These are phyloP conservation scores for Euptelea pleiosperma DNA, from an alignment of 164 flowering plant genomes.

Conservation along the genomic window DNA sequence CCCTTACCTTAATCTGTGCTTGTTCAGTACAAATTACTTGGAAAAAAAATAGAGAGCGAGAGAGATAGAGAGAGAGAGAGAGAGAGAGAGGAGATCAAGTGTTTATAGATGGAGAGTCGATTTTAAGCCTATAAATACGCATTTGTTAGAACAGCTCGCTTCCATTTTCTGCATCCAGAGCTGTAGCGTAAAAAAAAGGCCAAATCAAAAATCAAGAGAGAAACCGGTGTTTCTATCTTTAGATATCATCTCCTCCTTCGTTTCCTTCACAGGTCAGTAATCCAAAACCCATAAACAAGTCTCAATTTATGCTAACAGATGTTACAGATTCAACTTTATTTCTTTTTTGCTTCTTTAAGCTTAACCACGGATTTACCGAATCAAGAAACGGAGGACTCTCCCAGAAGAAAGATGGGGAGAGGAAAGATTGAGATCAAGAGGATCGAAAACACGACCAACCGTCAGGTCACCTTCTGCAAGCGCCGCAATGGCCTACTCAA, in stretches of 20 bases:
- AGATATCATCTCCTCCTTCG: background rate
- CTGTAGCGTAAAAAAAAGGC: background rate
- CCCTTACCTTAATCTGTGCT: too few species aligned
- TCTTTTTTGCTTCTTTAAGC: constrained; percentile 10
- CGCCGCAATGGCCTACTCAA: constrained; percentile 31
- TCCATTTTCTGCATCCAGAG: constrained; percentile 11
- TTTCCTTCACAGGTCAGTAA: background rate
- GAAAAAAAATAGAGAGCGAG: too few species aligned
- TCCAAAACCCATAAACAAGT: background rate
- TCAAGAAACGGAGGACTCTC: constrained; percentile 11
- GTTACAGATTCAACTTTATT: background rate
- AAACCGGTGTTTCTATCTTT: background rate
- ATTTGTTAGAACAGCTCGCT: constrained; percentile 11
- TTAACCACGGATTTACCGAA: constrained; percentile 9
- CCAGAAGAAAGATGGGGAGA: constrained; percentile 23
- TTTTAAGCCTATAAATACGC: constrained; percentile 21
- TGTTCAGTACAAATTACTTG: too few species aligned
- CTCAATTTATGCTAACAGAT: background rate
- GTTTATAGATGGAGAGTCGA: constrained; percentile 31
- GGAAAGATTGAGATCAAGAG: constrained; percentile 34
- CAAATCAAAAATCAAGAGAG: background rate
- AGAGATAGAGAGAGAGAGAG: constrained; percentile 2
- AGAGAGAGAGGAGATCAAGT: background rate
- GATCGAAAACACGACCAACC: constrained; percentile 32
- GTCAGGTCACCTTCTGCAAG: constrained; percentile 35